A percentile compares a stretch with the other conserved stretches of the same genome.
These are phyloP conservation scores for Besnoitia besnoiti DNA, from an alignment of 169 alveolate species.

Conservation along the genomic window DNA sequence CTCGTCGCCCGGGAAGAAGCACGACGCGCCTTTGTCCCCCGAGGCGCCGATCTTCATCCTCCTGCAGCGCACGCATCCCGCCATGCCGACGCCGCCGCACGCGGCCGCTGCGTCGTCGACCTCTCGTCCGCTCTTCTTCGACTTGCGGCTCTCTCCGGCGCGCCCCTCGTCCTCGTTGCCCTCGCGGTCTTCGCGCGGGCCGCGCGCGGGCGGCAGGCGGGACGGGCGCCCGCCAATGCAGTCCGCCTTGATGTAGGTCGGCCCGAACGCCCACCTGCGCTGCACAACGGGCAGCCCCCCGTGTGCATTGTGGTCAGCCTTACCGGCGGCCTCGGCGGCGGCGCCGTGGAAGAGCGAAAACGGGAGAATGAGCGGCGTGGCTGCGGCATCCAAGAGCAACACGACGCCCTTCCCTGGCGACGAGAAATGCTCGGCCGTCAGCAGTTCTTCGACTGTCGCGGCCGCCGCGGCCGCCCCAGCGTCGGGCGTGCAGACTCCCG, in stretches of 20 bases:
- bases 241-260: conserved; percentile 4
- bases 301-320: not conserved
- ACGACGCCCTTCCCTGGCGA: conserved; percentile 27
- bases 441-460: not conserved
- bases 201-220: not conserved
- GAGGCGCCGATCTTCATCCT: too few species aligned
- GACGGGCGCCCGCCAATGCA: not conserved
- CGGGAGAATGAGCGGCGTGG: conserved; percentile 33
- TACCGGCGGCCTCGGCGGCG: conserved; percentile 11
- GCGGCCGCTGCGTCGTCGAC: not conserved
- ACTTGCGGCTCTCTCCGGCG: not conserved
- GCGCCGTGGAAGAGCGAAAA: conserved; percentile 43
- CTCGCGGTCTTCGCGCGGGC: not conserved
- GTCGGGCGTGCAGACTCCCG: not conserved
- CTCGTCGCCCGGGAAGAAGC: too few species aligned
- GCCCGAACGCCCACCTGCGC: conserved; percentile 35
- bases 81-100: too few species aligned
- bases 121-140: not conserved
- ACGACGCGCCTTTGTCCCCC: too few species aligned
- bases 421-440: not conserved
- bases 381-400: conserved; percentile 29
- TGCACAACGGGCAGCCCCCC: not conserved
- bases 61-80: too few species aligned
- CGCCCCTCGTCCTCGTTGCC: not conserved
- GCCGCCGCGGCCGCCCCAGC: conserved; percentile 35